These are phyloP conservation scores for Ogataea pini DNA, from an alignment of 805 yeast genomes.

Conservation along the genomic window DNA sequence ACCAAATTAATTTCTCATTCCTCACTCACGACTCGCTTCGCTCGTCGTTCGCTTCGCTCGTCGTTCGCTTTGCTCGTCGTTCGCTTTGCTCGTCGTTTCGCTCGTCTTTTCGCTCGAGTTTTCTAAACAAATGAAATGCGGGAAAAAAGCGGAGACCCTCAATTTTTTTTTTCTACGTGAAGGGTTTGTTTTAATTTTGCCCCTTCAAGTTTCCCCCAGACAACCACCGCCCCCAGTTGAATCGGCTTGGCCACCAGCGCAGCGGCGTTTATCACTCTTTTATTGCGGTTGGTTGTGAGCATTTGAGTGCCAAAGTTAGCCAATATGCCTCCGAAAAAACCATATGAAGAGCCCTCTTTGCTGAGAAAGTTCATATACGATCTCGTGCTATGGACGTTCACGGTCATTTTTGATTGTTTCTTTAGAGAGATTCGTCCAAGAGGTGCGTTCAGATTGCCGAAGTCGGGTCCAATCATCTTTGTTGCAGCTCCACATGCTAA, in stretches of 20 bases:
- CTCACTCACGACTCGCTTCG: too few relatives aligned
- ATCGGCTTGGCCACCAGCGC: too few relatives aligned
- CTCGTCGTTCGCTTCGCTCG: too few relatives aligned
- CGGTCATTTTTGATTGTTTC: slow-evolving; percentile 53
- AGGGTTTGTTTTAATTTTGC: background rate
- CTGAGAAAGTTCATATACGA: slow-evolving; percentile 49
- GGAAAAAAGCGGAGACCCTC: slow-evolving; percentile 4
- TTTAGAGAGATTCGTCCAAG: slow-evolving; percentile 74
- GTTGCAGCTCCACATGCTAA: slow-evolving; percentile 87
- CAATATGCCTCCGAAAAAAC: background rate
- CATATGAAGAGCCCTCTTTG: slow-evolving; percentile 41
- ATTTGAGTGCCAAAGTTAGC: too few relatives aligned
- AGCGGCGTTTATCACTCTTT: too few relatives aligned
- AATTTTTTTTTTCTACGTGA: background rate
- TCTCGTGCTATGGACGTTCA: slow-evolving; percentile 50
- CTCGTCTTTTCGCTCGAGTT: background rate
- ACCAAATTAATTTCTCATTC: too few relatives aligned
- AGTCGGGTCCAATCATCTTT: slow-evolving; percentile 65
- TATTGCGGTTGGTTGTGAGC: too few relatives aligned
- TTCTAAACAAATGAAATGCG: slow-evolving; percentile 3
- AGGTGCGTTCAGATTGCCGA: slow-evolving; percentile 66
- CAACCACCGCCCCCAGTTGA: too few relatives aligned
- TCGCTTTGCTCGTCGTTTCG: background rate
- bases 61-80: too few relatives aligned
- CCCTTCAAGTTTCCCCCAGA: too few relatives aligned